Evolutionary conservation across 2,329 filamentous ascomycete species (phyloP), one percentile per base, ranked within the genome.

Genomic region (Fusarium verticillioides): DNA sequence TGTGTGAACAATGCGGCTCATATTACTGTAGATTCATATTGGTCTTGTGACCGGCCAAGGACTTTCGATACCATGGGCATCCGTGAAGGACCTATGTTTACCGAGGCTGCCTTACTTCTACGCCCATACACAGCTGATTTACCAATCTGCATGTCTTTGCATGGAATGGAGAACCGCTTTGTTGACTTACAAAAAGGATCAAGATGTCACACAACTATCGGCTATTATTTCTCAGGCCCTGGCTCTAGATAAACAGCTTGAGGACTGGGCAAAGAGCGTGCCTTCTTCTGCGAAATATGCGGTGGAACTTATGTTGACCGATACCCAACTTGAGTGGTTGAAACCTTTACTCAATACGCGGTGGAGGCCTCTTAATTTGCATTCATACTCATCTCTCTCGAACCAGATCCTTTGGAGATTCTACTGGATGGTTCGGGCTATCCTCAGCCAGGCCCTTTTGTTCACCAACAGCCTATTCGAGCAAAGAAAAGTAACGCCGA

Each of bases 1-100:
- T 28, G 18, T 28, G 0, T 4, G 9, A 4, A 3, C 5, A 19
- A 13, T 28, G 4, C 4, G 6, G 11, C 23, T 46, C 19, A 46
- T 2, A 5, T 13, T 4, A 9, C 23, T 46, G 18, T 19, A 46
- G 43, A 46, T 28, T 4, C 43, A 46, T 28, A 28, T 46, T 13
- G 43, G 43, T 8, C 43, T 46, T 46, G 43, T 19, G 8, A 28
- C 43, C 13, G 43, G 43, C 4, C 43, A 46, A 46, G 23, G 43
- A 9, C 43, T 13, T 19, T 46, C 43, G 23, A 26, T 46, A 46
- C 8, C 7, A 4, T 46, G 43, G 43, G 43, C 2, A 46, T 46
- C 23, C 1, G 43, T 46, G 19, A 46, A 28, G 8, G 23, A 46
- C 2, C 11, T 46, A 9, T 46, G 43, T 46, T 13, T 46, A 9